Base-by-base conservation (phyloP, 345 rosid genomes). In the Eucalyptus viminalis region DNA sequence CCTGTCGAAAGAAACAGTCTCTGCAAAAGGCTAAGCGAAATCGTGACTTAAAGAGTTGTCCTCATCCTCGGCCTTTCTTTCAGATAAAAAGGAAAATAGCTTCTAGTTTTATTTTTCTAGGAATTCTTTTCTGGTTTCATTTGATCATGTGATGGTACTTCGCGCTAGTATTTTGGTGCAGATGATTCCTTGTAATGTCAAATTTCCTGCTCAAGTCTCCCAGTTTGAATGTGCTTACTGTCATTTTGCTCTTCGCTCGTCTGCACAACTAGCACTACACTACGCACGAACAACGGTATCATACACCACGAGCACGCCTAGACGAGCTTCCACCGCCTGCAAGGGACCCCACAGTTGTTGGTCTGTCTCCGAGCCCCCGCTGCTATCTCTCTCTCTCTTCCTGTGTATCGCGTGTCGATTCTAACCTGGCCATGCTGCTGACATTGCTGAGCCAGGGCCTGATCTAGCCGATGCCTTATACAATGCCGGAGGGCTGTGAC, bases 1-100 rank as follows among this genome's bases (percentile, higher is more conserved):
- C 87, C 88, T 89, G 11, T 91, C 93, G 4, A 92, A 92, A 91
- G 95, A 93, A 69, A 76, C 87, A 27, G 85, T 93, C 15, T 40
- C 89, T 86, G 86, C 93, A 72, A 86, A 90, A 92, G 88, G 92
- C 86, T 91, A 88, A 88, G 50, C 19, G 44, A 72, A 72, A 22
- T 9, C 4, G 44, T 72, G 19, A 72, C 81, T 34, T 72, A 5
- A 45, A 21, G 8, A 72, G 81, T 34, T 34, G 25, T 17, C 24
- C 80, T 34, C 25, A 72, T 17, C 24, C 81, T 72, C 81, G 22
- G 22, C 81, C 44, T 37, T 72, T 34, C 81, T 34, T 72, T 34
- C 24, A 19, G 44, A 72, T 22, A 34, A 72, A 72, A 72, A 72
- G 44, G 44, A 10, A 34, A 34, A 34, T 72, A 10, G 81, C 44